Base-by-base conservation (phyloP, 257 asterid genomes). In the Haberlea rhodopensis region DNA sequence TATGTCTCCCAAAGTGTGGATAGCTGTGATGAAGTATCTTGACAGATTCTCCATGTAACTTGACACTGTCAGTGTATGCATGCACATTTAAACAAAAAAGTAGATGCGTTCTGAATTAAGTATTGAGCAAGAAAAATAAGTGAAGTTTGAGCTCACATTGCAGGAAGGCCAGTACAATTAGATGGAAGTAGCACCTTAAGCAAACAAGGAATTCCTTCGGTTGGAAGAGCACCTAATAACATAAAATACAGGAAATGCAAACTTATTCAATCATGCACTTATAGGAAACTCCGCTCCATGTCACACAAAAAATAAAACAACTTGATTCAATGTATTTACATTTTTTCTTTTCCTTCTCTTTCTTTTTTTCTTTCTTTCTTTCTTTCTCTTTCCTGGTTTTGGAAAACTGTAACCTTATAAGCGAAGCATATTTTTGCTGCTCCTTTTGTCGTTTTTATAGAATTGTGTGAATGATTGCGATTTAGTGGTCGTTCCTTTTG, bases 201-300 rank as follows among this genome's bases (percentile, higher is more conserved):
- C 78, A 92, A 74, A 80, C 94, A 87, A 27, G 99, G 99, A 66
- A 92, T 92, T 73, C 99, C 99, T 79, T 92, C 99, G 22, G 97
- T 92, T 71, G 96, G 99, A 74, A 92, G 82, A 76, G 94, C 97
- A 70, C 99, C 99, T 92, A 71, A 66, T 60, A 60, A 60, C 29
- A 77, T 43, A 60, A 29, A 62, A 49, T 22, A 11, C 57, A 62
- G n/a, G 48, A 58, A 66, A 60, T 54, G 34, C 62, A 70, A 37
- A 37, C 10, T 56, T 32, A 54, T 20, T 60, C 11, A 26, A 53
- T 53, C 10, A 51, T 49, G 15, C 24, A 22, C 22, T 16, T 45
- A 55, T 26, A 32, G 13, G 23, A 49, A 40, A 45, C 5, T 13
- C 10, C 32, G 26, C 15, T 55, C 45, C 13, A n/a, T 37, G 32